Evolutionary conservation across 352 stramenopile genomes (phyloP), one percentile per base, ranked within the genome.

Genomic region (Globisporangium paroecandrum): DNA sequence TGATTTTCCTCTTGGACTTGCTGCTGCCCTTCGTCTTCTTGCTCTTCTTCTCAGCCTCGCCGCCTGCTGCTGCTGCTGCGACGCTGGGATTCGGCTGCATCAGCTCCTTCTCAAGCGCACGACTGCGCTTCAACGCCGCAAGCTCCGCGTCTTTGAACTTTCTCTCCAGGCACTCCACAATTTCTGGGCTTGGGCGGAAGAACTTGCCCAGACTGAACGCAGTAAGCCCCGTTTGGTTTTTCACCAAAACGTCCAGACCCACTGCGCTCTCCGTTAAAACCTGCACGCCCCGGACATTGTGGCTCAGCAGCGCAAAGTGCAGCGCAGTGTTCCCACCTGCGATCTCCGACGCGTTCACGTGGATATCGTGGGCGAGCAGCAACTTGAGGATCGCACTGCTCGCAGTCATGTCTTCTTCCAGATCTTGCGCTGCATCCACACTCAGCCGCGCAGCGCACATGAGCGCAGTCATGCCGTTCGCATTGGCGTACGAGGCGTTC

Each of bases 371-470:
- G 5, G 58, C 65, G 12, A 93, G 72, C 64, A 95, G 69, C 60
- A 80, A 22, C 38, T 74, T 58, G 10, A 92, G 69, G 60, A 95
- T 89, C 1, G 49, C 62, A 13, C 73, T 75, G 62, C 82, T 91
- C 55, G 78, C 73, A 12, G 69, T 73, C 56, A 70, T 79, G 69
- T 78, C 75, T 22, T 82, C 74, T 3, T 79, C 70, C 10, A 67
- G 63, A 47, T 46, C 70, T 5, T 62, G 71, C 25, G 70, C 69
- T 32, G 75, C 61, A 24, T 83, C 76, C 41, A 81, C 66, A 4
- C 67, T 77, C n/a, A 89, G 65, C 0, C 85, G 81, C 10, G 85
- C 77, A 54, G 86, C 85, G 25, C 85, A 93, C 84, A 93, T 92
- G 29, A 95, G 79, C 49, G 88, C 75, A n/a, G 80, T 94, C 69